Evolutionary conservation across 2,329 filamentous ascomycete species (phyloP), one percentile per base, ranked within the genome.

Genomic region (Hymenotorrendiella dingleyae): DNA sequence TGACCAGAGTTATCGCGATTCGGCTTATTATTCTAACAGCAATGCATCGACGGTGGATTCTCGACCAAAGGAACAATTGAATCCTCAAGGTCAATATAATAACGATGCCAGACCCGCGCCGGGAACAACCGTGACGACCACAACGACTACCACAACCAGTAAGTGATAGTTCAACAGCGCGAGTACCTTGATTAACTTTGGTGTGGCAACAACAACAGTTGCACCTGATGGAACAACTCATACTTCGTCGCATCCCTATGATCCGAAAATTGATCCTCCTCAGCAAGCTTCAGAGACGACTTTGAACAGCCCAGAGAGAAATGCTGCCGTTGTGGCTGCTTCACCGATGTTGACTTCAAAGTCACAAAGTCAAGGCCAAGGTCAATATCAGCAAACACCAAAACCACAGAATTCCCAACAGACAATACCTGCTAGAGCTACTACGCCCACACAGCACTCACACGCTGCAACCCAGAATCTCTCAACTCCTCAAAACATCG

Each of bases 141-240:
- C 52, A 3, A 56, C 54, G 1, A 56, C 54, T 1, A 56, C 54
- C 1, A 56, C 54, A 14, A 56, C 52, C 14, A 54, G 53, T 56
- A 45, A 36, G 48, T 50, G 3, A 26, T 20, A 9, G 9, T 7
- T 20, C n/a, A 20, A 20, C 11, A 17, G 8, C 12, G n/a, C 32
- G 12, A 12, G 36, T 2, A 11, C 24, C 4, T 30, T 16, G 17
- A 41, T 11, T 23, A 27, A 28, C 26, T 1, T 5, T 29, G 14
- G 28, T 39, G 3, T 21, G 12, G 54, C 53, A 21, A 56, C 54
- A 2, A 57, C 54, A 3, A 53, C 52, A 11, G 46, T 55, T 16
- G 44, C 45, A 8, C 35, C 47, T 24, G 53, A 55, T 42, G 54
- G 53, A 16, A 48, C 46, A 40, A 52, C 50, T 1, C 43, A 54